phyloP scores from a whole-genome alignment of 164 flowering plant species.

The Santalum album region DNA sequence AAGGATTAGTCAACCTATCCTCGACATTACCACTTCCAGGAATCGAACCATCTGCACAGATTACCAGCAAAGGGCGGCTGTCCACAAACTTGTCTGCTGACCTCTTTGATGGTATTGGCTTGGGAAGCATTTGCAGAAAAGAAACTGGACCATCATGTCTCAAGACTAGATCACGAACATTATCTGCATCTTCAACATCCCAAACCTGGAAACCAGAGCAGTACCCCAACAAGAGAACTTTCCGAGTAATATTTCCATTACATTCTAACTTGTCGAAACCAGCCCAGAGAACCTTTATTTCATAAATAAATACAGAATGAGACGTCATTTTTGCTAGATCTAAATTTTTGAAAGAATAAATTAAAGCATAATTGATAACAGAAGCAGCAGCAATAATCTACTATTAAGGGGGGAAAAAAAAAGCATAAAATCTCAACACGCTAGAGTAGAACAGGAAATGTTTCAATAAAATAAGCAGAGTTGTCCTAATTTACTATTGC shows the following conservation, averaged over 20 bases:
- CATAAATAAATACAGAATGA: slow-evolving; percentile 2
- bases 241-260: slow-evolving; percentile 28
- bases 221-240: slow-evolving; percentile 59
- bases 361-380: neutral
- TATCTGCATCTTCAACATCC: slow-evolving; percentile 76
- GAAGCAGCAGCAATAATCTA: neutral
- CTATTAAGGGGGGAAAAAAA: no score
- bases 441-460: no score
- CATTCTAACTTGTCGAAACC: slow-evolving; percentile 71
- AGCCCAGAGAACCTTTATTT: slow-evolving; percentile 67
- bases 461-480: no score
- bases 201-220: slow-evolving; percentile 81
- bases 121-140: slow-evolving; percentile 63
- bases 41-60: slow-evolving; percentile 46
- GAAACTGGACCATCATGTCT: slow-evolving; percentile 68
- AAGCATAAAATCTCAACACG: no score
- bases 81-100: slow-evolving; percentile 47
- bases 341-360: neutral
- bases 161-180: slow-evolving; percentile 57
- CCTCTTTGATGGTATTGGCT: slow-evolving; percentile 31
- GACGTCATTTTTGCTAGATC: neutral
- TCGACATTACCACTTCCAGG: slow-evolving; percentile 23
- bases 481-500: no score
- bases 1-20: slow-evolving; percentile 24
- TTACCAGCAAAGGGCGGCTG: slow-evolving; percentile 51